Conservation (phyloP, 2,329 filamentous ascomycete genomes). For the Penicillium sp. region DNA sequence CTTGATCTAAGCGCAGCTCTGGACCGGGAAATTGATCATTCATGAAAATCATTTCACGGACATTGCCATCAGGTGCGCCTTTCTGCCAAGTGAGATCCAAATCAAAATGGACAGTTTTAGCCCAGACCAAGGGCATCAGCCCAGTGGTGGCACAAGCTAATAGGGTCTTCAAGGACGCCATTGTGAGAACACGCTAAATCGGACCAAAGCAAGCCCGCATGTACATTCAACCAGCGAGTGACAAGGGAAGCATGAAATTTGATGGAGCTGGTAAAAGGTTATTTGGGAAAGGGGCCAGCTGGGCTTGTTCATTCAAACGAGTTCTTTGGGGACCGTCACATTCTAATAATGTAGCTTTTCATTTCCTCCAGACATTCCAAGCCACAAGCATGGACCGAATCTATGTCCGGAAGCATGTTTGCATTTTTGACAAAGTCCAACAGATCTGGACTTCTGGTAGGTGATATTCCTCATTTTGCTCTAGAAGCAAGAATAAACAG, state of each 20-base stretch:
- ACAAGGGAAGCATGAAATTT: no score
- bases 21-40: constrained; percentile 33
- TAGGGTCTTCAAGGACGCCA: constrained; percentile 13
- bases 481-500: neutral
- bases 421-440: constrained; percentile 8
- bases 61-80: constrained; percentile 30
- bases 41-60: constrained; percentile 29
- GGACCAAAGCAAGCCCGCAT: neutral
- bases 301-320: no score
- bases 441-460: neutral
- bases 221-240: no score
- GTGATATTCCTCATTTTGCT: neutral
- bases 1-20: constrained; percentile 23
- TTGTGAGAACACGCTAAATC: neutral
- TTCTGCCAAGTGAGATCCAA: constrained; percentile 34
- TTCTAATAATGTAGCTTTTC: neutral
- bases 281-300: no score
- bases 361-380: neutral
- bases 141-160: constrained; percentile 9
- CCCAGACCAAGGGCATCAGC: constrained; percentile 10
- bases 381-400: neutral
- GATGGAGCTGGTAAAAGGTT: no score
- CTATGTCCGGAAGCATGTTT: constrained; percentile 7
- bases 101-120: constrained; percentile 19
- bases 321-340: no score